Conservation (phyloP, 345 rosid genomes). For the Chamaenerion angustifolium region DNA sequence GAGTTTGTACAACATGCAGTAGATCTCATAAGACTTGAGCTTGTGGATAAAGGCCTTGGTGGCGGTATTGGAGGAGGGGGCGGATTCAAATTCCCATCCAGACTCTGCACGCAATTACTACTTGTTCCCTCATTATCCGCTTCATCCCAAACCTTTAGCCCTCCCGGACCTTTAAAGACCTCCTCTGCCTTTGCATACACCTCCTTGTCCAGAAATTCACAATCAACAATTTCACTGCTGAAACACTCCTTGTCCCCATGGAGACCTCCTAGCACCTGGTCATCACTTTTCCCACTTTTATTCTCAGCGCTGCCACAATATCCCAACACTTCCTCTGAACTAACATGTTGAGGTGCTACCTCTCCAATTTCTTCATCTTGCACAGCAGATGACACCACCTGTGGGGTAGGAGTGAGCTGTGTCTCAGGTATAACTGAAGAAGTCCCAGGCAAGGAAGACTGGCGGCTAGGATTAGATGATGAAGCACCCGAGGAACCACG, state of each 20-base stretch:
- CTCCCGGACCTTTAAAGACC: conserved; percentile 18
- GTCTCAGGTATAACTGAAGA: conserved; percentile 47
- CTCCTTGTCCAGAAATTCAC: conserved; percentile 19
- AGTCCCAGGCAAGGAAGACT: conserved; percentile 39
- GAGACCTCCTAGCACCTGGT: conserved; percentile 18
- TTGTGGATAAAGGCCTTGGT: conserved; percentile 38
- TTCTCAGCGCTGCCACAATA: conserved; percentile 26
- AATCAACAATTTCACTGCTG: conserved; percentile 25
- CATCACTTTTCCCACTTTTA: conserved; percentile 30
- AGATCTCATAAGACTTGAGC: conserved; percentile 37
- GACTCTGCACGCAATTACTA: conserved; percentile 20
- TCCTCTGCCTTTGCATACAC: conserved; percentile 25
- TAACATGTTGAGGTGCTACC: conserved; percentile 39
- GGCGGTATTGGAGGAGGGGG: conserved; percentile 89
- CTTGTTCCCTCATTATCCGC: conserved; percentile 42
- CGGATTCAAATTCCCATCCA: conserved; percentile 36
- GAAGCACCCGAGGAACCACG: conserved; percentile 62
- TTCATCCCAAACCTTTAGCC: conserved; percentile 28
- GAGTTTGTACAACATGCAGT: conserved; percentile 37
- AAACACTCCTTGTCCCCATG: conserved; percentile 19
- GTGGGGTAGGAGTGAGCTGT: conserved; percentile 24
- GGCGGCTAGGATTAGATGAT: conserved; percentile 63
- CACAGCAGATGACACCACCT: conserved; percentile 19
- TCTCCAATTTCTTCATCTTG: conserved; percentile 60
- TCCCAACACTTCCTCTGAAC: conserved; percentile 36